Evolutionary conservation across 2,329 filamentous ascomycete genomes (phyloP).

Genomic region (Diaporthe velutina): DNA sequence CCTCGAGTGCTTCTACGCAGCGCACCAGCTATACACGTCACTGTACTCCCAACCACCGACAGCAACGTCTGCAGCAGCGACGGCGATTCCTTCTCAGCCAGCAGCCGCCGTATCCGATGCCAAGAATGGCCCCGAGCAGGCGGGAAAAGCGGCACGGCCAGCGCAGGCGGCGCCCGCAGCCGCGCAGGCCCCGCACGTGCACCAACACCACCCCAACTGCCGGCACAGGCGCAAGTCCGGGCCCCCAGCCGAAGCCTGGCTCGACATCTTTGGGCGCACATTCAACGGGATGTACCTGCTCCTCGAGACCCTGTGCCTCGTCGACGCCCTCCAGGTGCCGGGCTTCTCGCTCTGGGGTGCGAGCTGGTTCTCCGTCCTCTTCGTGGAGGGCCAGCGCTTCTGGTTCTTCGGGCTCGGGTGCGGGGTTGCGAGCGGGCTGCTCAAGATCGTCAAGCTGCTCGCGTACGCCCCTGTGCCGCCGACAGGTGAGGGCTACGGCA

Average conservation of each 20-base stretch:
- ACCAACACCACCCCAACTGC: slow-evolving; percentile 37
- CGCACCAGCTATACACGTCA: slow-evolving; percentile 57
- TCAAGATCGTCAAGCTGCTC: slow-evolving; percentile 56
- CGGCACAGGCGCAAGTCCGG: slow-evolving; percentile 32
- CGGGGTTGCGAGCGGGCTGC: slow-evolving; percentile 58
- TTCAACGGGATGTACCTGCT: slow-evolving; percentile 77
- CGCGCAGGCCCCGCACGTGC: slow-evolving; percentile 37
- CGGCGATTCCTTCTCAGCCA: neutral
- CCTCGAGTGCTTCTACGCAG: slow-evolving; percentile 68
- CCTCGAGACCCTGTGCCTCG: slow-evolving; percentile 74
- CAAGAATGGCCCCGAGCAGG: neutral
- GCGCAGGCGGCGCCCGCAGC: slow-evolving; percentile 46
- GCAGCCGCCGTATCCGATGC: neutral
- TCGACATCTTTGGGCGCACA: slow-evolving; percentile 69
- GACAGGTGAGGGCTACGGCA: slow-evolving; percentile 47
- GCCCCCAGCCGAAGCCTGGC: slow-evolving; percentile 53
- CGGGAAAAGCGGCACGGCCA: neutral
- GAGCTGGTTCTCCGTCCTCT: slow-evolving; percentile 59
- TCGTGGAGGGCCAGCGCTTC: slow-evolving; percentile 74
- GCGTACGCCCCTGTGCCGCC: slow-evolving; percentile 52
- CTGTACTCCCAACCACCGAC: slow-evolving; percentile 39
- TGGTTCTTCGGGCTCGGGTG: slow-evolving; percentile 76
- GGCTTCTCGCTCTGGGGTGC: slow-evolving; percentile 66
- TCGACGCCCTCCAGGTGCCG: slow-evolving; percentile 61
- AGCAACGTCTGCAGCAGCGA: slow-evolving; percentile 18